These are phyloP conservation scores for Trichoderma afroharzianum DNA, from an alignment of 2,329 filamentous ascomycete genomes.

Conservation along the genomic window DNA sequence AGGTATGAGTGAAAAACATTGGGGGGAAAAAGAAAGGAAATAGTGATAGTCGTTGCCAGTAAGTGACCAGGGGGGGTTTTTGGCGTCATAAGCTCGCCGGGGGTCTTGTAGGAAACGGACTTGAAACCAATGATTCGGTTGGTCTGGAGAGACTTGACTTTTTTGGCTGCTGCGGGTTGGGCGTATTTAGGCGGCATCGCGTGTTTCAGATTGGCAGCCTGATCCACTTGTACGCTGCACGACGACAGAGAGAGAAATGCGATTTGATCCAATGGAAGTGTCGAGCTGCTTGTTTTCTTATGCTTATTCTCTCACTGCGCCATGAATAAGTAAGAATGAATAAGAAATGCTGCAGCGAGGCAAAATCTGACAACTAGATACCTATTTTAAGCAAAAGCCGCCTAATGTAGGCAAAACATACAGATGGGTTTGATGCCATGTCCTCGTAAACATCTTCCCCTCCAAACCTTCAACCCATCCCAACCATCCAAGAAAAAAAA, in stretches of 20 bases:
- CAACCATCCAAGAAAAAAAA: background rate
- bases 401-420: too few species aligned
- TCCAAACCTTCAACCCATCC: background rate
- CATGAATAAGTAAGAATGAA: background rate
- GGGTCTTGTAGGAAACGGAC: background rate
- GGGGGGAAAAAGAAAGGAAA: background rate
- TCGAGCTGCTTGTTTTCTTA: background rate
- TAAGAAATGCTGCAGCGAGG: background rate
- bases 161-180: background rate
- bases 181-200: background rate
- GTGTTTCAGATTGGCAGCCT: conserved; percentile 10
- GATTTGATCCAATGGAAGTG: background rate
- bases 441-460: background rate
- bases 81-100: background rate
- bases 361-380: background rate
- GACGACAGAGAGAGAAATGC: background rate
- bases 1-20: background rate
- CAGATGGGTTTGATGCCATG: too few species aligned
- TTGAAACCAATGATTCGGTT: background rate
- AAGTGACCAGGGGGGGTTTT: background rate
- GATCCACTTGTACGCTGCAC: conserved; percentile 5
- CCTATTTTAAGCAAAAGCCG: background rate
- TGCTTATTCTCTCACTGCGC: background rate
- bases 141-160: background rate
- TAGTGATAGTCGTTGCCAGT: conserved; percentile 9